A percentile compares a stretch with the other conserved stretches of the same genome.
Conservation (phyloP, 345 rosid species). For the Streptanthus diversifolius region DNA sequence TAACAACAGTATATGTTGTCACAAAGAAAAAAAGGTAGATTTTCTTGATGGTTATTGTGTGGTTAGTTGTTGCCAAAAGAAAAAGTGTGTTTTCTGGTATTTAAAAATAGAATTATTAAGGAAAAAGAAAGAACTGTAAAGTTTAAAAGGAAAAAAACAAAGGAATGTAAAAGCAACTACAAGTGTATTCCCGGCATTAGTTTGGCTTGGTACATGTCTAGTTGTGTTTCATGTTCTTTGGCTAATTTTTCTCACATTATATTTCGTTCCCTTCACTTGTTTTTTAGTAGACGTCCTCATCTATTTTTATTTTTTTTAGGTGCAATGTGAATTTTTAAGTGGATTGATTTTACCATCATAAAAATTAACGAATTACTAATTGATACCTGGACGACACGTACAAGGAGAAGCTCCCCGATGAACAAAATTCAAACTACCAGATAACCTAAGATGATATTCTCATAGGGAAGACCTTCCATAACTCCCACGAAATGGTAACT, state of each 20-base stretch:
- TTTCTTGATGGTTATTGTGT: not conserved
- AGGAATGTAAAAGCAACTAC: conserved; percentile 14
- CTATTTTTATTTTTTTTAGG: not conserved
- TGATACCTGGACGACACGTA: not conserved
- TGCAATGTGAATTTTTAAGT: not conserved
- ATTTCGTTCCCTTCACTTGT: not conserved
- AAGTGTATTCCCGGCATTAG: conserved; percentile 14
- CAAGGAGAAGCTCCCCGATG: not conserved
- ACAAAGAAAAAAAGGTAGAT: not conserved
- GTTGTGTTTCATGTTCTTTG: conserved; percentile 26
- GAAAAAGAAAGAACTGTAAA: not conserved
- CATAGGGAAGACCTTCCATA: not conserved
- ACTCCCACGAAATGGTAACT: no score
- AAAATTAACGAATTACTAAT: not conserved
- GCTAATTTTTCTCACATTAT: not conserved
- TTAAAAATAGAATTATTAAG: not conserved
- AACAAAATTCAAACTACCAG: not conserved
- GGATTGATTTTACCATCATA: not conserved
- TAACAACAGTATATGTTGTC: not conserved
- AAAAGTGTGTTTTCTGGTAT: not conserved
- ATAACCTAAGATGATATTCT: not conserved
- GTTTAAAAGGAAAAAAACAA: conserved; percentile 14
- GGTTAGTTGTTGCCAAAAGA: not conserved
- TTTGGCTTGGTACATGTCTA: conserved; percentile 18
- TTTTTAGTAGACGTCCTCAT: not conserved